These are phyloP conservation scores for Aspergillus terreus DNA, from an alignment of 2,329 filamentous ascomycete species.

Conservation along the genomic window DNA sequence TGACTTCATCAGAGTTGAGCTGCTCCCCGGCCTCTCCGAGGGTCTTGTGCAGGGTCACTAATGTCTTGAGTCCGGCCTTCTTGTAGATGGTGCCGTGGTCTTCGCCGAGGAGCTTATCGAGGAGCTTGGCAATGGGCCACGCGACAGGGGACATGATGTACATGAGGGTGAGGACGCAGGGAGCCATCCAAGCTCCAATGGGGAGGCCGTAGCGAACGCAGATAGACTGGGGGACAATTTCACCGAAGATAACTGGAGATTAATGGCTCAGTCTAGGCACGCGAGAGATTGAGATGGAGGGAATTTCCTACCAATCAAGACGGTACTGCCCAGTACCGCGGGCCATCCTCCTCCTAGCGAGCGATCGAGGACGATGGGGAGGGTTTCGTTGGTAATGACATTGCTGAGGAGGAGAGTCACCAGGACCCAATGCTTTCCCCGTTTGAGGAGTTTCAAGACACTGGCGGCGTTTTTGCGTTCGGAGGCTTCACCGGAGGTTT, in stretches of 20 bases:
- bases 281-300: neutral
- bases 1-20: slow-evolving; percentile 95
- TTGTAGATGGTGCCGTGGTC: slow-evolving; percentile 98
- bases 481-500: slow-evolving; percentile 76
- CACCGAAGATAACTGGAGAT: slow-evolving; percentile 84
- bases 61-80: slow-evolving; percentile 92
- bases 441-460: slow-evolving; percentile 75
- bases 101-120: slow-evolving; percentile 88
- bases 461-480: slow-evolving; percentile 81
- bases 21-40: slow-evolving; percentile 80
- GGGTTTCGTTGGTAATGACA: slow-evolving; percentile 95
- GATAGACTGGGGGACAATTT: slow-evolving; percentile 91
- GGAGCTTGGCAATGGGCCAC: slow-evolving; percentile 92
- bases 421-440: slow-evolving; percentile 96
- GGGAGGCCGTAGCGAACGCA: slow-evolving; percentile 94
- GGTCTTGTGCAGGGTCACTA: slow-evolving; percentile 91
- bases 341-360: slow-evolving; percentile 93
- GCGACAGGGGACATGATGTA: slow-evolving; percentile 85
- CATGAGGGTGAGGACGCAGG: slow-evolving; percentile 83
- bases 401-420: slow-evolving; percentile 92
- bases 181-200: slow-evolving; percentile 91
- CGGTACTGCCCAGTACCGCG: slow-evolving; percentile 87
- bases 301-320: slow-evolving; percentile 72
- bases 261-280: slow-evolving; percentile 2
- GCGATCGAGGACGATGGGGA: slow-evolving; percentile 90